Conservation (phyloP, 768 basidiomycete species). For the Sporobolomyces roseus region DNA sequence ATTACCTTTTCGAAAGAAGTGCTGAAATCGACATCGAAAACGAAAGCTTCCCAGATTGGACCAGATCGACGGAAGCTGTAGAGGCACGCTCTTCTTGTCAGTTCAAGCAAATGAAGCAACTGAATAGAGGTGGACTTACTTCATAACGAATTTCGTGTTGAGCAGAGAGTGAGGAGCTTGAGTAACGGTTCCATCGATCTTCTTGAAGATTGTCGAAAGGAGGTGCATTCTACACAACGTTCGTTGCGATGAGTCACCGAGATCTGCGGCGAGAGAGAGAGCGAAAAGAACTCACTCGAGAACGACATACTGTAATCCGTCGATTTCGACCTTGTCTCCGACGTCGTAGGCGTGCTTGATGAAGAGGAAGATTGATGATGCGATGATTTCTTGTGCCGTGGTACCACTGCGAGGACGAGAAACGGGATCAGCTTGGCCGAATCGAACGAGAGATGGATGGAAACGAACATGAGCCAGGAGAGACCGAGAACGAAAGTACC, state of each 20-base stretch:
- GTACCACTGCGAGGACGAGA: slow-evolving; percentile 67
- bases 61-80: slow-evolving; percentile 49
- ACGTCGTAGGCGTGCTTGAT: slow-evolving; percentile 56
- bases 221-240: slow-evolving; percentile 58
- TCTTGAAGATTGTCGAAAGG: slow-evolving; percentile 64
- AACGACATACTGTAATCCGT: slow-evolving; percentile 44
- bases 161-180: slow-evolving; percentile 63
- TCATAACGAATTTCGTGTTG: slow-evolving; percentile 54
- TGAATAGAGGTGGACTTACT: neutral
- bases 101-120: neutral
- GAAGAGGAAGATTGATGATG: slow-evolving; percentile 85
- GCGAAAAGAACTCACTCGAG: slow-evolving; percentile 44
- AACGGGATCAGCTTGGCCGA: slow-evolving; percentile 69
- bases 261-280: neutral
- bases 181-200: slow-evolving; percentile 55
- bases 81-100: neutral
- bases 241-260: neutral
- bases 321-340: slow-evolving; percentile 63
- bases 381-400: slow-evolving; percentile 73
- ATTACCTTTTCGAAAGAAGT: slow-evolving; percentile 68
- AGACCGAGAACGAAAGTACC: slow-evolving; percentile 64
- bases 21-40: slow-evolving; percentile 70
- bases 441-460: slow-evolving; percentile 46
- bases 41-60: slow-evolving; percentile 74
- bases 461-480: slow-evolving; percentile 45